Conservation (phyloP, 208 protist genomes). For the Acanthamoeba castellanii region DNA sequence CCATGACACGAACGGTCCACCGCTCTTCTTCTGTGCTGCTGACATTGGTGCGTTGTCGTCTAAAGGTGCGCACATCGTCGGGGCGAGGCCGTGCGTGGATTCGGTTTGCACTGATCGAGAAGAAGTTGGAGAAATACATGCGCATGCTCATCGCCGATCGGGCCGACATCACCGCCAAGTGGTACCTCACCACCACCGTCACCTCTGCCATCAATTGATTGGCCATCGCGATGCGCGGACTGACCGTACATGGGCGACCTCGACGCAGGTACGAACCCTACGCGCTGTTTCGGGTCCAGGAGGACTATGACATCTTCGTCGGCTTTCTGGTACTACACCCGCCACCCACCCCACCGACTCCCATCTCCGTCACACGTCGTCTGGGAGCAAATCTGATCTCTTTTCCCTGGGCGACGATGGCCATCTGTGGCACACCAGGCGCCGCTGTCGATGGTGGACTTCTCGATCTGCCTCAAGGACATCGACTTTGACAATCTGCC, state of each 20-base stretch:
- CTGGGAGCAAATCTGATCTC: no score
- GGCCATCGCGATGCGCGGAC: background rate
- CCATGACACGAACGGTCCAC: background rate
- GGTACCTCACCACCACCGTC: background rate
- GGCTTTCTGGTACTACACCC: conserved; percentile 20
- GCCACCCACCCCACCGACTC: background rate
- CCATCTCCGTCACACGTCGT: background rate
- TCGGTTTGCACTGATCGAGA: conserved; percentile 46
- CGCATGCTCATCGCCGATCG: background rate
- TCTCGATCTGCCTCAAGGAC: conserved; percentile 55
- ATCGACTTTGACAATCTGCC: conserved; percentile 55
- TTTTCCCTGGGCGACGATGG: background rate
- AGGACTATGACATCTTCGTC: conserved; percentile 49
- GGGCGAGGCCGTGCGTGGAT: conserved; percentile 42
- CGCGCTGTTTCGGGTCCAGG: conserved; percentile 14
- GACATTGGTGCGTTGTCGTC: background rate
- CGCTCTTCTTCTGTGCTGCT: background rate
- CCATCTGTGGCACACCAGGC: background rate
- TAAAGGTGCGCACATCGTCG: background rate
- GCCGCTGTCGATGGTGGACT: conserved; percentile 41
- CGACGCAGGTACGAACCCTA: conserved; percentile 12
- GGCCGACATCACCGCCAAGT: conserved; percentile 17
- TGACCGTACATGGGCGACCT: background rate
- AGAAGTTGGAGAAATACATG: conserved; percentile 64
- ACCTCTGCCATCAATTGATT: background rate